Conservation (phyloP, 1,139 yeast genomes). For the Oligophagozyma castellii region DNA sequence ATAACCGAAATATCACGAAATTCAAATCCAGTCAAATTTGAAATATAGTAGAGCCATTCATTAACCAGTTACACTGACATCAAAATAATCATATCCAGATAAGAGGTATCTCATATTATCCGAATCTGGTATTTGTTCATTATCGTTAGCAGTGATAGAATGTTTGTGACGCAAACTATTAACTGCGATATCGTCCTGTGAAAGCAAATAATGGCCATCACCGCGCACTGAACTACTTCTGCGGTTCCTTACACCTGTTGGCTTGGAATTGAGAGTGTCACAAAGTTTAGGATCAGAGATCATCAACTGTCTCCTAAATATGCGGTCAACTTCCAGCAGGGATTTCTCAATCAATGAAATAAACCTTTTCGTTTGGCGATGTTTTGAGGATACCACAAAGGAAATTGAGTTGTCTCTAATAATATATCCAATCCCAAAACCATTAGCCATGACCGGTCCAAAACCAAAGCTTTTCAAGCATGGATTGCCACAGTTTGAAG, state of each 20-base stretch:
- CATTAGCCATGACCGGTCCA: slow-evolving; percentile 84
- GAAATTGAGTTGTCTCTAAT: slow-evolving; percentile 76
- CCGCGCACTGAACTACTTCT: background rate
- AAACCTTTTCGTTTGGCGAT: slow-evolving; percentile 77
- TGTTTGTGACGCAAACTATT: background rate
- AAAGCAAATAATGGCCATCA: background rate
- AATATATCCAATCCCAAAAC: slow-evolving; percentile 86
- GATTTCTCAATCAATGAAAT: slow-evolving; percentile 27
- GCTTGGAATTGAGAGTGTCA: slow-evolving; percentile 4
- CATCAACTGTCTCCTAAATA: slow-evolving; percentile 10
- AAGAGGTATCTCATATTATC: slow-evolving; percentile 17
- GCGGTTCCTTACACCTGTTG: slow-evolving; percentile 3
- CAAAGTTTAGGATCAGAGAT: slow-evolving; percentile 2
- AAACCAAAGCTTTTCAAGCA: slow-evolving; percentile 78
- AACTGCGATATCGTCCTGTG: background rate
- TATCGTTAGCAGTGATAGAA: slow-evolving; percentile 2
- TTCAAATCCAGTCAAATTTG: too few species aligned
- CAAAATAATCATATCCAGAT: slow-evolving; percentile 23
- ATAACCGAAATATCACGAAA: too few species aligned
- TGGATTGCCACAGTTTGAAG: slow-evolving; percentile 77
- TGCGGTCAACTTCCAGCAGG: slow-evolving; percentile 18
- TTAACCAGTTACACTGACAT: slow-evolving; percentile 22
- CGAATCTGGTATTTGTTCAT: slow-evolving; percentile 6
- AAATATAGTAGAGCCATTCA: too few species aligned
- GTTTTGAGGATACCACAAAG: slow-evolving; percentile 79